phyloP scores from a whole-genome alignment of 306 rosid genomes.

The Hylodesmum podocarpum region DNA sequence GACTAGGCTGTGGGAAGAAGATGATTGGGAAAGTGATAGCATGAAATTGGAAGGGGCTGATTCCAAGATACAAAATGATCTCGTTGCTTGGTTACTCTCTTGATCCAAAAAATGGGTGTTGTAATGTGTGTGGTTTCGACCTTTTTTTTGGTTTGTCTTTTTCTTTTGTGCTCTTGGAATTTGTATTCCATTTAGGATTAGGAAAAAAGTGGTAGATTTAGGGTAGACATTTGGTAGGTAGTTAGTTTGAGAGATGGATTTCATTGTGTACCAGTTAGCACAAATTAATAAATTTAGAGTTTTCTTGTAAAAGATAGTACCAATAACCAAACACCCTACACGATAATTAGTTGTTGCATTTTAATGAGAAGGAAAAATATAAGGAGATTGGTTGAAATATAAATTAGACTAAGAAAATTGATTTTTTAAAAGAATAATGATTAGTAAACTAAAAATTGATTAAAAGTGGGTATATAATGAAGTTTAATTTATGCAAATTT shows the following conservation, averaged over 20 bases:
- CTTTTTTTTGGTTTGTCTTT: too few species aligned
- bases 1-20: constrained; percentile 50
- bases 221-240: neutral
- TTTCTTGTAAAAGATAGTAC: too few species aligned
- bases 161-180: neutral
- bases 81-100: constrained; percentile 59
- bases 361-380: too few species aligned
- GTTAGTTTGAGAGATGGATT: neutral
- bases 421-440: too few species aligned
- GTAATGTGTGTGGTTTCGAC: neutral
- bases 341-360: too few species aligned
- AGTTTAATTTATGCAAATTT: too few species aligned
- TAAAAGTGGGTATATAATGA: too few species aligned
- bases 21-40: constrained; percentile 40
- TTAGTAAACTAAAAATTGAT: too few species aligned
- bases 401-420: too few species aligned
- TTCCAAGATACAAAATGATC: constrained; percentile 40
- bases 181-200: neutral
- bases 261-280: too few species aligned
- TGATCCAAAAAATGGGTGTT: constrained; percentile 7
- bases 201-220: neutral
- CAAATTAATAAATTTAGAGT: neutral
- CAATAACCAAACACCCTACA: too few species aligned
- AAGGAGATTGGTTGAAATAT: too few species aligned
- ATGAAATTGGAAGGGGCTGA: constrained; percentile 33